Evolutionary conservation across 2,329 filamentous ascomycete genomes (phyloP), one percentile per base, ranked within the genome.

Genomic region (Alternaria novae-zelandiae): DNA sequence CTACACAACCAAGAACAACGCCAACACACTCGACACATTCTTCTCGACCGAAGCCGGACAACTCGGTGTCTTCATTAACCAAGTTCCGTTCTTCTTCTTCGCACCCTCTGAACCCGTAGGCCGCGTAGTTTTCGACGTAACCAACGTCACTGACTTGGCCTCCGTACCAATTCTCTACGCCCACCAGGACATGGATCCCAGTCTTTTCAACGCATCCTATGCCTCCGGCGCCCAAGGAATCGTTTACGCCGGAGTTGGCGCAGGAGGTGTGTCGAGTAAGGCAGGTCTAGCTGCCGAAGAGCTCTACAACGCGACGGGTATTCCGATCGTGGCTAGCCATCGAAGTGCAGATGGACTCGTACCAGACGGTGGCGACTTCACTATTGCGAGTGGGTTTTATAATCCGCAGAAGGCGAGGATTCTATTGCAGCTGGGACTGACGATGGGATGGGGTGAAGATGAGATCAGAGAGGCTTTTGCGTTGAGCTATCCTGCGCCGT

Each of bases 1-100:
- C 70, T 90, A 86, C 77, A 86, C 74, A 10, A 86, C 86, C 56
- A 90, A 90, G 79, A 87, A 84, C 30, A 86, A 89, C 69, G 87
- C 88, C 54, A 90, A 90, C 78, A 82, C 85, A 2, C 80, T 89
- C 53, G 88, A 90, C 70, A 88, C 88, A 8, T 90, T 90, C 82
- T 85, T 83, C 71, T 83, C 85, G 2, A 80, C 79, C 13, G 88
- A 90, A 77, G 74, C 74, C 3, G 75, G 88, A 2, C 84, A 84
- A 63, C 80, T 90, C 0, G 88, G 88, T 36, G 81, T 83, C 60
- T 86, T 90, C 73, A 82, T 88, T 70, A 84, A 87, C 69, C 82
- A 87, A 61, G 81, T 84, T 41, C 87, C 88, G 0, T 84, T 86
- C 69, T 90, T 89, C 81, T 90, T 86, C 81, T 90, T 83, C 69